Evolutionary conservation across 176 grass and related monocot species (phyloP).

Genomic region (Eragrostis curvula): DNA sequence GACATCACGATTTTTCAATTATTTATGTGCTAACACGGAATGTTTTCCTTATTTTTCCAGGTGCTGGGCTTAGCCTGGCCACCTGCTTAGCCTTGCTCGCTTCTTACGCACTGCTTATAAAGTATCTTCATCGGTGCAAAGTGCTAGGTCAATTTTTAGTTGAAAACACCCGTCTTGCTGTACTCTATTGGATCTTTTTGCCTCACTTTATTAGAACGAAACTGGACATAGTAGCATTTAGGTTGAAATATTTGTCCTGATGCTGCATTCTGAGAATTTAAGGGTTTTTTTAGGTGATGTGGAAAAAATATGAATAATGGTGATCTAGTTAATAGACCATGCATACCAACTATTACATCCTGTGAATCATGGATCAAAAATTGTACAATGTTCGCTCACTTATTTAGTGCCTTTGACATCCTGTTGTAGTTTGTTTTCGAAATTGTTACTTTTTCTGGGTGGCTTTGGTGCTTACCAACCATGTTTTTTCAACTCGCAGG

Average conservation of each 20-base stretch:
- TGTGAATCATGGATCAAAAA: background rate
- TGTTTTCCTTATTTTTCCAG: background rate
- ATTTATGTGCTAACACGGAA: background rate
- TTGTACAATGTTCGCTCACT: background rate
- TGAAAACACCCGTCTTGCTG: background rate
- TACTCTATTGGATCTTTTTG: constrained; percentile 17
- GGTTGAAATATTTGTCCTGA: background rate
- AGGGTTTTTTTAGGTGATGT: background rate
- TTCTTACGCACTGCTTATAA: background rate
- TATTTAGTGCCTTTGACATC: background rate
- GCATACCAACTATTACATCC: constrained; percentile 3
- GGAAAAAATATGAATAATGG: background rate
- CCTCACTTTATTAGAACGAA: background rate
- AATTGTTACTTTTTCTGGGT: background rate
- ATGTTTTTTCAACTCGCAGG: constrained; percentile 44
- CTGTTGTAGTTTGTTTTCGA: background rate
- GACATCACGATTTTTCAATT: background rate
- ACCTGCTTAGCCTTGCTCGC: background rate
- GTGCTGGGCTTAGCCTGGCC: background rate
- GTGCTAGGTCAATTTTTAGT: constrained; percentile 1
- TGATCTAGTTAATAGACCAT: constrained; percentile 5
- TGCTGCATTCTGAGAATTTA: background rate
- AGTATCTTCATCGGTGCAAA: constrained; percentile 20
- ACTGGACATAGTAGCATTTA: background rate
- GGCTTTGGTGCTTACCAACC: constrained; percentile 20